A percentile compares a stretch with the other conserved stretches of the same genome.
Evolutionary conservation across 1,284 basidiomycete genomes (phyloP).

Genomic region (Irpex sp.): DNA sequence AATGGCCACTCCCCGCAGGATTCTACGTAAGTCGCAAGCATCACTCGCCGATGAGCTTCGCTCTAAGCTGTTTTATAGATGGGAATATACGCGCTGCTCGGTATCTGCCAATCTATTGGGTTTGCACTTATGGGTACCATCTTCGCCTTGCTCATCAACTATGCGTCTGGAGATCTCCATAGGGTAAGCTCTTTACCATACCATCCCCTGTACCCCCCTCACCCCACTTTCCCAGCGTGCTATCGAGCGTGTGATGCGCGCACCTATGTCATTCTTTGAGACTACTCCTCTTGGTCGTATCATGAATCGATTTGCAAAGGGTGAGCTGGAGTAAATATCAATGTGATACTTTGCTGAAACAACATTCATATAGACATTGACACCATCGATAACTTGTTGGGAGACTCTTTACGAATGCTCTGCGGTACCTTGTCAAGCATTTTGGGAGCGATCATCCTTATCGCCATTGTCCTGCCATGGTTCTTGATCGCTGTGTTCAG

Average conservation of each 20-base stretch:
- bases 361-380: constrained; percentile 61
- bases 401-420: constrained; percentile 79
- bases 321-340: constrained; percentile 18
- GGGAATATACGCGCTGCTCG: constrained; percentile 62
- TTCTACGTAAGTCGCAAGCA: constrained; percentile 50
- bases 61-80: constrained; percentile 39
- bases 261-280: constrained; percentile 89
- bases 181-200: constrained; percentile 17
- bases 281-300: constrained; percentile 90
- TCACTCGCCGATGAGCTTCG: not conserved
- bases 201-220: constrained; percentile 12
- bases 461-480: constrained; percentile 79
- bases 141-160: constrained; percentile 60
- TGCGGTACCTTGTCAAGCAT: constrained; percentile 62
- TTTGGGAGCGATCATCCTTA: constrained; percentile 73
- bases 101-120: constrained; percentile 44
- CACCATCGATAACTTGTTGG: constrained; percentile 78
- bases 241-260: constrained; percentile 62
- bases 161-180: constrained; percentile 57
- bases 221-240: constrained; percentile 36
- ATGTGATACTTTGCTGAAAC: not conserved
- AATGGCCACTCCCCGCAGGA: constrained; percentile 48
- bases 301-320: constrained; percentile 80
- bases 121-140: constrained; percentile 52
- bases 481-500: constrained; percentile 74